Percentiles rank a stretch among this genome's conserved stretches.
Conservation (phyloP, 2,329 filamentous ascomycete species). For the Conoideocrella luteorostrata region DNA sequence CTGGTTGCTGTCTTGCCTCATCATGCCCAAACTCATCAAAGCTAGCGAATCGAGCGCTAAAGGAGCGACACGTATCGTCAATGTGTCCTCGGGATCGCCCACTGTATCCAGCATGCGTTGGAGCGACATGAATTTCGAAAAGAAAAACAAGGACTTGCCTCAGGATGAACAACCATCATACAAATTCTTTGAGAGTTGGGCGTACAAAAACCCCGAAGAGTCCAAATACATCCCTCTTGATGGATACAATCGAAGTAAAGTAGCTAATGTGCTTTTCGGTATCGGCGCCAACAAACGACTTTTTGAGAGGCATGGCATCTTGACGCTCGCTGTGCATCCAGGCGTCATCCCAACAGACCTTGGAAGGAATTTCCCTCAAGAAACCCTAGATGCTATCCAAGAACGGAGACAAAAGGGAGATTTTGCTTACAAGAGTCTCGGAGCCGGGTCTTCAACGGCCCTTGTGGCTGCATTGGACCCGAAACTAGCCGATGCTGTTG, state of each 20-base stretch:
- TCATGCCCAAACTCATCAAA: conserved; percentile 28
- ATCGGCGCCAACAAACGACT: conserved; percentile 17
- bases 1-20: conserved; percentile 29
- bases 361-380: conserved; percentile 13
- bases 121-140: conserved; percentile 37
- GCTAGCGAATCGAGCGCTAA: conserved; percentile 19
- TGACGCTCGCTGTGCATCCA: conserved; percentile 25
- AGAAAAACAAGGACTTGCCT: conserved; percentile 17
- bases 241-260: conserved; percentile 23
- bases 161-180: conserved; percentile 13
- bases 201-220: conserved; percentile 12
- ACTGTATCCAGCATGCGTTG: conserved; percentile 31
- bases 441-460: conserved; percentile 23
- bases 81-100: conserved; percentile 36
- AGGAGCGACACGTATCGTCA: conserved; percentile 32
- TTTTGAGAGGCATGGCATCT: conserved; percentile 25
- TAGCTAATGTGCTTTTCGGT: conserved; percentile 21
- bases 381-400: conserved; percentile 13
- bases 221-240: conserved; percentile 17
- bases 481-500: conserved; percentile 9
- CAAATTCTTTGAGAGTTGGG: conserved; percentile 11
- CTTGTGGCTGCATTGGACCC: conserved; percentile 28
- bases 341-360: conserved; percentile 28
- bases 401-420: conserved; percentile 8
- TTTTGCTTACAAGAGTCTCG: conserved; percentile 18